These are phyloP conservation scores for Coemansia sp. DNA, from an alignment of 192 early-diverging fungal genomes.

Conservation along the genomic window DNA sequence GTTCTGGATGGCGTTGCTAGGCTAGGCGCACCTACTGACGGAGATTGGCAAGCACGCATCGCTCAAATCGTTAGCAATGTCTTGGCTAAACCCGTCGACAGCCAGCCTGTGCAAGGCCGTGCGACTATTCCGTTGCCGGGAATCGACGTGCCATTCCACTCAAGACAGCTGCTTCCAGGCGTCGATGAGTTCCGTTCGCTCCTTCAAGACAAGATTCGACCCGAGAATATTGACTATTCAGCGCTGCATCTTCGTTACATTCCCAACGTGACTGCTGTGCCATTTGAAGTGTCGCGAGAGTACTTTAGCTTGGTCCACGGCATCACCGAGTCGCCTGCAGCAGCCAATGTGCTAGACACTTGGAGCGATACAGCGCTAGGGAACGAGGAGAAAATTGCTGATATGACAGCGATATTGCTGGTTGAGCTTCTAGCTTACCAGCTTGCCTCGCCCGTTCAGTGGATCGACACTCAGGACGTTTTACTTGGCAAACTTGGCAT, in stretches of 20 bases:
- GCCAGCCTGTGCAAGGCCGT: conserved; percentile 71
- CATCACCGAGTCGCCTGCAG: conserved; percentile 68
- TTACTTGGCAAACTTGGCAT: conserved; percentile 77
- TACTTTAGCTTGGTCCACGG: conserved; percentile 76
- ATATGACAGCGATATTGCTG: conserved; percentile 75
- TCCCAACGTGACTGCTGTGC: conserved; percentile 90
- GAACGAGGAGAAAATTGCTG: conserved; percentile 66
- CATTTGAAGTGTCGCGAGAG: conserved; percentile 75
- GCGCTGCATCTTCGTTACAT: conserved; percentile 81
- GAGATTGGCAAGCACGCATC: conserved; percentile 81
- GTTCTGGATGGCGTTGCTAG: conserved; percentile 84
- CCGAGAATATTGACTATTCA: conserved; percentile 66
- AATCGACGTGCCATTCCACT: conserved; percentile 94
- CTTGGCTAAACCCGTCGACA: conserved; percentile 60
- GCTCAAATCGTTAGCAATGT: conserved; percentile 72
- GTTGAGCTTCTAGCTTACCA: conserved; percentile 92
- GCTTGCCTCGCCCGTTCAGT: conserved; percentile 90
- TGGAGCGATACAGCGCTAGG: conserved; percentile 55
- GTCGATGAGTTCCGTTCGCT: conserved; percentile 80
- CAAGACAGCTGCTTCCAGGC: conserved; percentile 77
- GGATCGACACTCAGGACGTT: conserved; percentile 91
- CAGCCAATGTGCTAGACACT: conserved; percentile 67
- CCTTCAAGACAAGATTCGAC: conserved; percentile 71
- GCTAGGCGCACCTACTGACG: conserved; percentile 64
- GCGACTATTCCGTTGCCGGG: conserved; percentile 88